Evolutionary conservation across 2,329 filamentous ascomycete species (phyloP), one percentile per base, ranked within the genome.

Genomic region (Epichloe glyceriae): DNA sequence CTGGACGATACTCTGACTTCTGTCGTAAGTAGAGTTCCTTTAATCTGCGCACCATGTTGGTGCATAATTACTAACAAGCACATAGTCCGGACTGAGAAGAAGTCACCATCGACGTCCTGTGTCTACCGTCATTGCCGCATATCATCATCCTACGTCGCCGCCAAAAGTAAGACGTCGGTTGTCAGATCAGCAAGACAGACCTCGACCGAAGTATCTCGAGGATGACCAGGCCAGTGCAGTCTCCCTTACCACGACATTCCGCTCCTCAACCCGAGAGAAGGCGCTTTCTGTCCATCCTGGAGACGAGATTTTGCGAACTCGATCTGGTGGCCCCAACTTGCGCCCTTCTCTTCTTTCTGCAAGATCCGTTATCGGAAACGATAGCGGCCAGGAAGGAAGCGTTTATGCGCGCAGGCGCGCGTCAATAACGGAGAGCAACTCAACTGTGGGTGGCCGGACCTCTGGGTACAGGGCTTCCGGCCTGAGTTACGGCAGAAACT

Each of bases 111-210:
- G 75, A 41, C 72, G 78, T 10, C 78, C 77, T 5, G 66, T 78
- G 7, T 81, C 78, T 11, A 70, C 74, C 6, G 71, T 70, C 22
- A 63, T 78, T 17, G 69, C 74, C 15, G 65, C 73, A 35, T 37
- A 26, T 17, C 69, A 74, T 54, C 70, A 73, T 45, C 67, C 71
- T 17, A 64, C 67, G 6, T 79, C 76, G 1, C 77, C 78, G 44
- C 73, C 77, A 15, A 70, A 69, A 45, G 56, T 76, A 26, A 64
- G 66, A 50, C 73, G 78, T 38, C 76, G 78, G 22, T 67, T 80
- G 39, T 81, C 78, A 2, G 78, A 82, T 50, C 76, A 78, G 57
- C 73, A 76, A 55, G 76, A 79, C 39, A 70, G 66, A 12, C 64
- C 64, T 55, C 61, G 57, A 35, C 54, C 57, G 48, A 67, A 56